phyloP scores from a whole-genome alignment of 345 rosid species.

The Arabis alpina region DNA sequence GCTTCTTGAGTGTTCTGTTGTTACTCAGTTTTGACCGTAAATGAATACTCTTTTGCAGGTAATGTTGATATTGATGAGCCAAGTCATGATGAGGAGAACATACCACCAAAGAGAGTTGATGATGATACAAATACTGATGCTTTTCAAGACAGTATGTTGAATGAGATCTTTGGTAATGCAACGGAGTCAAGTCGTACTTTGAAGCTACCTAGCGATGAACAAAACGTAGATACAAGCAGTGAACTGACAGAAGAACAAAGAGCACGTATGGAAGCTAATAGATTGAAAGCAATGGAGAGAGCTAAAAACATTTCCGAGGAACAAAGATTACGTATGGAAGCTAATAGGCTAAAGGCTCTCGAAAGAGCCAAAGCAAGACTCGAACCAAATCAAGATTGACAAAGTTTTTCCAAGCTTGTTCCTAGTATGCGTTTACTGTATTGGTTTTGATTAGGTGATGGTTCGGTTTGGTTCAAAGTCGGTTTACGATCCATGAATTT shows the following conservation, averaged over 20 bases:
- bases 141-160: conserved; percentile 56
- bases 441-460: not conserved
- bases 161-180: conserved; percentile 58
- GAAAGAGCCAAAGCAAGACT: conserved; percentile 78
- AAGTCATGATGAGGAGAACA: conserved; percentile 45
- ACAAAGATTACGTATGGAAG: conserved; percentile 87
- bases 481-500: conserved; percentile 5
- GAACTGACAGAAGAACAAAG: conserved; percentile 67
- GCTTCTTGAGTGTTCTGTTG: conserved; percentile 4
- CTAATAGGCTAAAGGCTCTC: conserved; percentile 77
- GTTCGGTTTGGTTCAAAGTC: conserved; percentile 7
- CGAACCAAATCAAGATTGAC: conserved; percentile 21
- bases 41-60: conserved; percentile 37
- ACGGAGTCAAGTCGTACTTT: conserved; percentile 46
- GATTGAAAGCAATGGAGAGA: conserved; percentile 71
- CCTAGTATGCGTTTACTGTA: not conserved
- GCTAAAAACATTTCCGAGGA: conserved; percentile 73
- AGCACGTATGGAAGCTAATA: conserved; percentile 82
- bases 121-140: conserved; percentile 36
- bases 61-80: conserved; percentile 44
- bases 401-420: no score
- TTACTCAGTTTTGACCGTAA: not conserved
- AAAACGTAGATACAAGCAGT: conserved; percentile 38
- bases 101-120: conserved; percentile 29
- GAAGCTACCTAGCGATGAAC: conserved; percentile 33